Percentiles rank a stretch among this genome's conserved stretches.
These are phyloP conservation scores for Kluyveromyces nonfermentans DNA, from an alignment of 805 yeast species.

Conservation along the genomic window DNA sequence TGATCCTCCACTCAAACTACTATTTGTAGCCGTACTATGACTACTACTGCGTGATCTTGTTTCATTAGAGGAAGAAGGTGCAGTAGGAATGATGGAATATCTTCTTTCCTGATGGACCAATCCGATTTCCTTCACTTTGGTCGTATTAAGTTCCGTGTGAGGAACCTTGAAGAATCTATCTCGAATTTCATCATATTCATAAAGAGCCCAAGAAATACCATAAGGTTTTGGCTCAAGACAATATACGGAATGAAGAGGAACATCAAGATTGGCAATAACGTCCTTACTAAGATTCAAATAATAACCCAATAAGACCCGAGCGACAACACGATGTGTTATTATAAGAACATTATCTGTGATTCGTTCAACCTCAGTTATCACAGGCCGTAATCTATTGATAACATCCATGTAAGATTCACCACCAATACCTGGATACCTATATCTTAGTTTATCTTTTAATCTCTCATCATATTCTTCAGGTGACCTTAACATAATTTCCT, in stretches of 20 bases:
- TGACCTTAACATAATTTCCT: constrained; percentile 60
- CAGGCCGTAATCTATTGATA: constrained; percentile 77
- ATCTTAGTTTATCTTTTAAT: constrained; percentile 64
- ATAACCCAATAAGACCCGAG: constrained; percentile 79
- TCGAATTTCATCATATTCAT: constrained; percentile 68
- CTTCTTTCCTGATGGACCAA: constrained; percentile 61
- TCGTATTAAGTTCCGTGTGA: constrained; percentile 33
- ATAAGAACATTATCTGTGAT: constrained; percentile 79
- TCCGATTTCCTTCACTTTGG: constrained; percentile 58
- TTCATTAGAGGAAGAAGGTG: constrained; percentile 36
- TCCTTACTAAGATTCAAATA: constrained; percentile 75
- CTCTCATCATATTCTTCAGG: constrained; percentile 79
- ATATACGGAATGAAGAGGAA: constrained; percentile 86
- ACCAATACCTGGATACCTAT: constrained; percentile 94
- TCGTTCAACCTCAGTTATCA: constrained; percentile 87
- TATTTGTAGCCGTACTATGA: background rate
- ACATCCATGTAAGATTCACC: constrained; percentile 96
- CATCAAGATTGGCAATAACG: constrained; percentile 80
- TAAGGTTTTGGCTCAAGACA: constrained; percentile 88
- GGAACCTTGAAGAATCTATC: constrained; percentile 71
- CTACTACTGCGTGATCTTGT: constrained; percentile 9
- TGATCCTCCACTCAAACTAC: background rate
- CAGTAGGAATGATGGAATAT: constrained; percentile 69
- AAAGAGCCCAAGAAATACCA: constrained; percentile 89
- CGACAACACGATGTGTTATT: constrained; percentile 84